phyloP scores from a whole-genome alignment of 805 yeast genomes.

The Candida insectorum region DNA sequence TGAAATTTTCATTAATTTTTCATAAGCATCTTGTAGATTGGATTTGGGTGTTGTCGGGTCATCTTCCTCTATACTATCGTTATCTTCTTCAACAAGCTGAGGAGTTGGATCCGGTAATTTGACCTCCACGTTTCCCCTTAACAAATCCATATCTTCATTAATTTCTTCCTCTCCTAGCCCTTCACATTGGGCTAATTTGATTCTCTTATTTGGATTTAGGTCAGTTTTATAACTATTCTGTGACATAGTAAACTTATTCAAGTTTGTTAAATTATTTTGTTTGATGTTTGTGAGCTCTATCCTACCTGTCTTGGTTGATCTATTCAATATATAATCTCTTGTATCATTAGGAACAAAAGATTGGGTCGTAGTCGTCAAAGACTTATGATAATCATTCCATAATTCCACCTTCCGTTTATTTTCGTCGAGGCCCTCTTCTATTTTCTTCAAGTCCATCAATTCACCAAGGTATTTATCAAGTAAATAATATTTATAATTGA shows the following conservation, averaged over 20 bases:
- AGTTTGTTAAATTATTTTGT: constrained; percentile 5
- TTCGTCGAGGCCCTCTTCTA: constrained; percentile 1
- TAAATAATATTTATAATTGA: constrained; percentile 21
- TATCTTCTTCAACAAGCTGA: constrained; percentile 2
- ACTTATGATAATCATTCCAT: constrained; percentile 13
- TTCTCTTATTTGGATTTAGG: constrained; percentile 1
- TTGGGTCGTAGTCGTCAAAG: constrained; percentile 1
- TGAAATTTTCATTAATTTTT: constrained; percentile 1
- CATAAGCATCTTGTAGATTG: constrained; percentile 1
- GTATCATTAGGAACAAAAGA: constrained; percentile 4
- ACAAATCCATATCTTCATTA: constrained; percentile 4
- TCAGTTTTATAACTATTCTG: constrained; percentile 1
- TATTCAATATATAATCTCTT: constrained; percentile 4
- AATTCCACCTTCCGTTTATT: not conserved
- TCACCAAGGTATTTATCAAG: constrained; percentile 23
- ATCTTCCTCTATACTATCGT: not conserved
- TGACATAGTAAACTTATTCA: constrained; percentile 2
- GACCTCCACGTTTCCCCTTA: not conserved
- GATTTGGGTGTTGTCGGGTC: constrained; percentile 4
- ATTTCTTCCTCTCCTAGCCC: constrained; percentile 15
- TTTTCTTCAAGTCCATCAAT: constrained; percentile 23
- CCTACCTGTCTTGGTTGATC: constrained; percentile 15
- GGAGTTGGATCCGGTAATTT: not conserved
- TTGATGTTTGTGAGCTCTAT: constrained; percentile 31
- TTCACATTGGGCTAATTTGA: constrained; percentile 14